Percentiles rank a stretch among this genome's conserved stretches.
phyloP scores from a whole-genome alignment of 2,329 filamentous ascomycete genomes.

The Pyricularia sp. region DNA sequence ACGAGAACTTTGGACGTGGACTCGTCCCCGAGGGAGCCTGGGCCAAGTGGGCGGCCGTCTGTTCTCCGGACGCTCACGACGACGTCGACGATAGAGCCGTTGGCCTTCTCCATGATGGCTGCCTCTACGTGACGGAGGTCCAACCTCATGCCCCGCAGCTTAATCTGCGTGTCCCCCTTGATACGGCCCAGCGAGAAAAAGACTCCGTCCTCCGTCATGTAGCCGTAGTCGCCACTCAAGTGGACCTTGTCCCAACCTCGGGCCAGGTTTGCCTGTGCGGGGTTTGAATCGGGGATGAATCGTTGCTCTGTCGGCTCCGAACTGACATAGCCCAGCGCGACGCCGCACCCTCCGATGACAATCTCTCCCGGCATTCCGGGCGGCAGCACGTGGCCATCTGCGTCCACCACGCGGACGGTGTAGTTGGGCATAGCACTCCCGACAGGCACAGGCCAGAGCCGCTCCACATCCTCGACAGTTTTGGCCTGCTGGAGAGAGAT shows the following conservation, averaged over 20 bases:
- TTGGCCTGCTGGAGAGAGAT: not conserved
- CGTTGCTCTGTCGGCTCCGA: not conserved
- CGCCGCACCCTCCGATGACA: not conserved
- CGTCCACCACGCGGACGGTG: not conserved
- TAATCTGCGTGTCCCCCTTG: not conserved
- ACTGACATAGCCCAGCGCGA: not conserved
- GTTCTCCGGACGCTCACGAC: not conserved
- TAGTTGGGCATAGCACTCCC: conserved; percentile 1
- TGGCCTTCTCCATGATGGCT: not conserved
- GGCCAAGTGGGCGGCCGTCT: not conserved
- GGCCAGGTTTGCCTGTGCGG: not conserved
- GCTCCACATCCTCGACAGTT: not conserved
- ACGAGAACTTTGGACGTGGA: not conserved
- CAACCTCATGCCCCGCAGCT: conserved; percentile 2
- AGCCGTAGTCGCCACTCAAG: conserved; percentile 1
- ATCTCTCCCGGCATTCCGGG: not conserved
- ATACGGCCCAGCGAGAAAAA: conserved; percentile 1
- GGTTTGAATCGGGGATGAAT: not conserved
- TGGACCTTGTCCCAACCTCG: not conserved
- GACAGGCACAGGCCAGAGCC: not conserved
- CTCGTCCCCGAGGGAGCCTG: not conserved
- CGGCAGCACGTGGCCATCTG: not conserved
- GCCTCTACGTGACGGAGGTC: not conserved
- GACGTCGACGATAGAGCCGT: not conserved
- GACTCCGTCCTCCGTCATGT: not conserved